Conservation (phyloP, 202 grass and related monocot species). For the Setaria italica region DNA sequence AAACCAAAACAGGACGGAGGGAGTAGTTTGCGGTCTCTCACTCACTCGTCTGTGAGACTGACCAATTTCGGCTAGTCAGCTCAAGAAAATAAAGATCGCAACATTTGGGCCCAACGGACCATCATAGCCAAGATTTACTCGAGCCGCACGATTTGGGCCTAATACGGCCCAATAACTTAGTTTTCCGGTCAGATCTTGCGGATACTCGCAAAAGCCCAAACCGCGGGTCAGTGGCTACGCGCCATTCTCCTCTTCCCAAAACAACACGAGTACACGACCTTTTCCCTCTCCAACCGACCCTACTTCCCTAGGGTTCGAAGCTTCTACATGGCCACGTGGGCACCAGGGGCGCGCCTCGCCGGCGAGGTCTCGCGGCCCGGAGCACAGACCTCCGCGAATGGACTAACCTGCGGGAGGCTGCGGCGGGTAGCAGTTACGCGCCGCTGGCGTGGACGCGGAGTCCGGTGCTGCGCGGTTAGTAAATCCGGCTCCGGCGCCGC, state of each 20-base stretch:
- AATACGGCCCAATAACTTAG: background rate
- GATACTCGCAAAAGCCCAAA: background rate
- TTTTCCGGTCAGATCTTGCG: background rate
- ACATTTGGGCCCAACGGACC: background rate
- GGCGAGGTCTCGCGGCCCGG: slow-evolving; percentile 12
- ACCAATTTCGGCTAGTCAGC: background rate
- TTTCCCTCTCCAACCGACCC: background rate
- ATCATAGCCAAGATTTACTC: background rate
- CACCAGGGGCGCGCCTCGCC: slow-evolving; percentile 41
- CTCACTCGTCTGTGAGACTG: background rate
- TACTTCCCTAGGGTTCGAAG: slow-evolving; percentile 23
- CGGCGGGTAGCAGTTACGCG: background rate
- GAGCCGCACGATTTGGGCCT: background rate
- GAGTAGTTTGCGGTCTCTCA: background rate
- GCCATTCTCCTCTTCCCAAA: background rate
- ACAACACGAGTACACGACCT: background rate
- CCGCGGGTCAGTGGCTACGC: background rate
- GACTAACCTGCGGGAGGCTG: background rate
- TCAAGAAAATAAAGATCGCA: background rate
- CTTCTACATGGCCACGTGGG: slow-evolving; percentile 33
- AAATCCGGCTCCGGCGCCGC: background rate
- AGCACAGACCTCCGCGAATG: too few species aligned
- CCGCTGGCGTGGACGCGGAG: background rate
- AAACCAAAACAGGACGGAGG: too few species aligned
- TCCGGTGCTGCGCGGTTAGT: slow-evolving; percentile 46